Conservation (phyloP, 768 basidiomycete genomes). For the Suillus plorans region DNA sequence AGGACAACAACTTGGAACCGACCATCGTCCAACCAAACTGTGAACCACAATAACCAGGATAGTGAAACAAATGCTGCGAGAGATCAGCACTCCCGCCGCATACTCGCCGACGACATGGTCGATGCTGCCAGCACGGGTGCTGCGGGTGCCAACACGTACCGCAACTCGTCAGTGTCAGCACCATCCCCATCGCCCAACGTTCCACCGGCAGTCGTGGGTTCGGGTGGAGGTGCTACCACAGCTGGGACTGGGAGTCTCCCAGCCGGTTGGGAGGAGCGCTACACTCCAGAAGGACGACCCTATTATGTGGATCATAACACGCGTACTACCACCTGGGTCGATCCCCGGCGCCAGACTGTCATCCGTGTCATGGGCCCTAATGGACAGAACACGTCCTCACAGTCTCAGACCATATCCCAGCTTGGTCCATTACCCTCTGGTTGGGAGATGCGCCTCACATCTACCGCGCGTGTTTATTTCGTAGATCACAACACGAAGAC, state of each 20-base stretch:
- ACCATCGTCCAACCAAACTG: slow-evolving; percentile 74
- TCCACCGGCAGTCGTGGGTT: slow-evolving; percentile 49
- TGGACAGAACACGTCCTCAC: slow-evolving; percentile 83
- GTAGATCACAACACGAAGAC: slow-evolving; percentile 99
- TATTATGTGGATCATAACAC: slow-evolving; percentile 99
- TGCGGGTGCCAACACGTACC: slow-evolving; percentile 39
- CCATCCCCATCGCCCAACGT: slow-evolving; percentile 33
- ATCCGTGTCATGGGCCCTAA: slow-evolving; percentile 96
- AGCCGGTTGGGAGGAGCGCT: slow-evolving; percentile 98
- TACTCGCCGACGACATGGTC: slow-evolving; percentile 83
- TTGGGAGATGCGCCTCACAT: slow-evolving; percentile 99
- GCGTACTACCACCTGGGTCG: slow-evolving; percentile 99
- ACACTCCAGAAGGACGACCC: slow-evolving; percentile 96
- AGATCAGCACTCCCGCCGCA: slow-evolving; percentile 81
- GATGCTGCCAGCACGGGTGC: slow-evolving; percentile 58
- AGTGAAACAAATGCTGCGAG: slow-evolving; percentile 83
- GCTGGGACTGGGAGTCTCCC: slow-evolving; percentile 85
- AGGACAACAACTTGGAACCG: slow-evolving; percentile 98
- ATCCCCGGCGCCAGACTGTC: slow-evolving; percentile 94
- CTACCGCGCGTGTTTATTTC: slow-evolving; percentile 97
- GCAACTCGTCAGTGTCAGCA: slow-evolving; percentile 36
- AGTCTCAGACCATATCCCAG: slow-evolving; percentile 95
- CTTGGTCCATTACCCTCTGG: slow-evolving; percentile 96
- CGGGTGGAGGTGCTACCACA: slow-evolving; percentile 51
- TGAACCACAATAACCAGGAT: slow-evolving; percentile 69